A percentile compares a stretch with the other conserved stretches of the same genome.
These are phyloP conservation scores for Tetrapyrgos nigripes DNA, from an alignment of 1,284 basidiomycete genomes.

Conservation along the genomic window DNA sequence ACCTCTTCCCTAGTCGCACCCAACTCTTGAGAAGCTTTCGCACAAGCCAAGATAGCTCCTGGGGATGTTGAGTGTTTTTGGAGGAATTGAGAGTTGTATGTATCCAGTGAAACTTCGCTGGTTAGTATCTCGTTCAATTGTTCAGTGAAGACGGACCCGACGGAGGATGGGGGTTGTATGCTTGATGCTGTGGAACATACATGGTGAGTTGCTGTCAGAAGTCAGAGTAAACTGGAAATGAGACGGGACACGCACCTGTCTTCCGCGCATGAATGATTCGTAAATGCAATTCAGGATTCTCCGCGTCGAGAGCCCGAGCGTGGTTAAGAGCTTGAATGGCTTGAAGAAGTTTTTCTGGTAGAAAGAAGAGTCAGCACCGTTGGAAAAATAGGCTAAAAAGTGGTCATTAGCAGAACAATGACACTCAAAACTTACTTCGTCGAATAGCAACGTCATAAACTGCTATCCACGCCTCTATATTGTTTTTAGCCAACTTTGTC, in stretches of 20 bases:
- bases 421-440: slow-evolving; percentile 58
- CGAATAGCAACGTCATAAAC: slow-evolving; percentile 86
- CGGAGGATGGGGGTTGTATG: slow-evolving; percentile 47
- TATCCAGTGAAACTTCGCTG: slow-evolving; percentile 61
- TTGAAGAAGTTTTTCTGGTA: slow-evolving; percentile 80
- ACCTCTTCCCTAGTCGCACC: slow-evolving; percentile 59
- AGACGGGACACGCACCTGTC: slow-evolving; percentile 46
- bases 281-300: slow-evolving; percentile 74
- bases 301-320: slow-evolving; percentile 61
- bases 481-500: slow-evolving; percentile 53
- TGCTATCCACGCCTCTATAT: slow-evolving; percentile 77
- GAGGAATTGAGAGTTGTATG: slow-evolving; percentile 78
- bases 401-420: not conserved
- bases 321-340: slow-evolving; percentile 75
- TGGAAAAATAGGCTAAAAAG: not conserved
- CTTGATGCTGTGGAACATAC: slow-evolving; percentile 42
- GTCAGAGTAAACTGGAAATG: too few species aligned
- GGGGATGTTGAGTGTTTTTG: slow-evolving; percentile 63
- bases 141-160: slow-evolving; percentile 51
- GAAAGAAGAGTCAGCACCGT: not conserved
- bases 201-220: slow-evolving; percentile 10
- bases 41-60: slow-evolving; percentile 64
- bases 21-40: slow-evolving; percentile 55
- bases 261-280: slow-evolving; percentile 72
- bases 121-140: slow-evolving; percentile 62